Evolutionary conservation across 148 eudicot species (phyloP).

Genomic region (Cornus controversa): DNA sequence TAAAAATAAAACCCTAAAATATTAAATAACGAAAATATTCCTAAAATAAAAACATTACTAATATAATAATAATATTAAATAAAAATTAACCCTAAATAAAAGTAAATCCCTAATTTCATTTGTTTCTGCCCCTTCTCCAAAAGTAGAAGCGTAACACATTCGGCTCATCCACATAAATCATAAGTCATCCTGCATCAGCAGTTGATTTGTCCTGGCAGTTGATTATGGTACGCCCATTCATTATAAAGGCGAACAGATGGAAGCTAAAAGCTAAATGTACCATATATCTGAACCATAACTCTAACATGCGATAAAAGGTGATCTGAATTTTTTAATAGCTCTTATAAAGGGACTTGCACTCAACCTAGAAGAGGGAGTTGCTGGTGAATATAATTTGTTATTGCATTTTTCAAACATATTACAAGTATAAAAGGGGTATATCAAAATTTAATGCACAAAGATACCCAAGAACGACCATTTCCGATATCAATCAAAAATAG

Average conservation of each 20-base stretch:
- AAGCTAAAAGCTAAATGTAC: neutral
- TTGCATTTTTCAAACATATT: no score
- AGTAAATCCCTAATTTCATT: no score
- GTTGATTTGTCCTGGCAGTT: neutral
- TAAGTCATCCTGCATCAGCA: no score
- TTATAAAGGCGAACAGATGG: neutral
- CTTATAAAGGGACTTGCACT: neutral
- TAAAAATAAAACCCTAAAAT: no score
- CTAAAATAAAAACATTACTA: no score
- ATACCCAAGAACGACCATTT: neutral
- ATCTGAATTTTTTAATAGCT: neutral
- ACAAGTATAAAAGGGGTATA: neutral
- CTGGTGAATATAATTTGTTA: neutral
- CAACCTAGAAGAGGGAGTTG: neutral
- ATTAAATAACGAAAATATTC: no score
- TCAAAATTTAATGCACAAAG: neutral
- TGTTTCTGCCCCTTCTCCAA: no score
- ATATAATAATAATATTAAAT: no score
- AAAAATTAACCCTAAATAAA: no score
- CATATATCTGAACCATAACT: neutral
- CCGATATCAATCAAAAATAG: neutral
- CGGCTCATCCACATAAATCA: no score
- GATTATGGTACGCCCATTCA: neutral
- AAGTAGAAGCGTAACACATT: no score
- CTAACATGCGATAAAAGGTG: neutral